Evolutionary conservation across 345 rosid genomes (phyloP).

Genomic region (Heritiera littoralis): DNA sequence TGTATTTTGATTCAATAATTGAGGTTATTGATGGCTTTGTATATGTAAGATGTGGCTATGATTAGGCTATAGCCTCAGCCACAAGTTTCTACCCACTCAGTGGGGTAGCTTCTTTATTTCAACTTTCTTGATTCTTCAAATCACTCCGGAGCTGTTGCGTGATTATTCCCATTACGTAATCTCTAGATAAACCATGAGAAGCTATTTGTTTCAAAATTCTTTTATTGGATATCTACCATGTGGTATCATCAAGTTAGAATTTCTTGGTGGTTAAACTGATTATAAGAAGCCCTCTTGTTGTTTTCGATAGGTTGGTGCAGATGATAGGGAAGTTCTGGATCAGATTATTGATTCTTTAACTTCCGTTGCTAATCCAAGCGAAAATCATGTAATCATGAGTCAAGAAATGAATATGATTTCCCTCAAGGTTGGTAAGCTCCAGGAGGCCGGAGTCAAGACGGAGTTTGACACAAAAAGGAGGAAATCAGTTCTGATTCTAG

Average conservation of each 20-base stretch:
- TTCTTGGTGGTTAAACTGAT: not conserved
- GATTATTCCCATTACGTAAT: slow-evolving; percentile 3
- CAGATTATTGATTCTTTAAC: slow-evolving; percentile 85
- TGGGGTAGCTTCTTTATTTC: not conserved
- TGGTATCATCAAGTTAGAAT: not conserved
- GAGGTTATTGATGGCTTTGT: not conserved
- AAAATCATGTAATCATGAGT: slow-evolving; percentile 30
- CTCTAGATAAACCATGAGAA: not conserved
- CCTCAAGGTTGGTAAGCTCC: slow-evolving; percentile 52
- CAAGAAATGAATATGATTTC: slow-evolving; percentile 48
- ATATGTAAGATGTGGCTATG: not conserved
- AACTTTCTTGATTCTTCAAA: not conserved
- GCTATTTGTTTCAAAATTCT: not conserved
- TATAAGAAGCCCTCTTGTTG: slow-evolving; percentile 22
- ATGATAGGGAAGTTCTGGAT: slow-evolving; percentile 71
- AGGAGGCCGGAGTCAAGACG: slow-evolving; percentile 40
- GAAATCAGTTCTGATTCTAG: slow-evolving; percentile 69
- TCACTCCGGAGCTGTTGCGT: not conserved
- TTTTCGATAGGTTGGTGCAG: slow-evolving; percentile 78
- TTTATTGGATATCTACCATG: not conserved
- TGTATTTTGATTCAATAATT: not conserved
- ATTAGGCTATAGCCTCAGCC: slow-evolving; percentile 2
- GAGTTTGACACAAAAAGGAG: slow-evolving; percentile 38
- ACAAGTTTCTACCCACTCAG: not conserved
- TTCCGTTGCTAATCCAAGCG: slow-evolving; percentile 65